Base-by-base conservation (phyloP, 768 basidiomycete species). In the Kwoniella mangroviensis region DNA sequence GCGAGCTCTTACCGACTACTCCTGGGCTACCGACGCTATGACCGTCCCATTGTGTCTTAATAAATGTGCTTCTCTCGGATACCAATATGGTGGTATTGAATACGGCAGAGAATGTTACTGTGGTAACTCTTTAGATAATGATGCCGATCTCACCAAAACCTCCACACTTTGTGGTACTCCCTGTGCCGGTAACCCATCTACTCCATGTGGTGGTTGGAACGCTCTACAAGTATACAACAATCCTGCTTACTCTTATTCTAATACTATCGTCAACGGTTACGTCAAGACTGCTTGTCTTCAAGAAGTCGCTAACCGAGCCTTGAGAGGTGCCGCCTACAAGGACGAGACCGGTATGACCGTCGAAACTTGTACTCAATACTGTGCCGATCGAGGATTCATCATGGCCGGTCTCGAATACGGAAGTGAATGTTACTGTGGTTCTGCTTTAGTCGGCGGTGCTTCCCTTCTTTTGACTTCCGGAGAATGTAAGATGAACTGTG, bases 361-460 rank as follows among this genome's bases (percentile, higher is more conserved):
- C 17, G 59, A 65, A n/a, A 51, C 42, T 17, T 78, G 77, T 68
- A 72, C 73, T 0, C 7, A 62, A 5, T 78, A 69, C 68, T 75
- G 77, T 66, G 42, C 70, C n/a, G 62, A 45, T n/a, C 64, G 62
- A 41, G 74, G 75, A 15, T 80, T 60, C 74, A 63, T 26, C 26
- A 77, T 69, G 63, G 69, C 75, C 45, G 79, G 74, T 24, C 45
- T 77, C 59, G 78, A 78, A 53, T 75, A 72, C 60, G 77, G 77
- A 34, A 51, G 58, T 28, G 74, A 81, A 71, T 81, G 80, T 67
- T 78, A 73, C 62, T 81, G 80, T 65, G 75, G 75, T 12, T 75
- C 70, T 42, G 54, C 62, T 11, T 45, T 75, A 17, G 58, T 59
- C 49, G 67, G 56, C 52, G 70, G 70, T 43, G 73, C 72, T n/a